These are phyloP conservation scores for Nevesoporus exiguus DNA, from an alignment of 768 basidiomycete genomes.

Conservation along the genomic window DNA sequence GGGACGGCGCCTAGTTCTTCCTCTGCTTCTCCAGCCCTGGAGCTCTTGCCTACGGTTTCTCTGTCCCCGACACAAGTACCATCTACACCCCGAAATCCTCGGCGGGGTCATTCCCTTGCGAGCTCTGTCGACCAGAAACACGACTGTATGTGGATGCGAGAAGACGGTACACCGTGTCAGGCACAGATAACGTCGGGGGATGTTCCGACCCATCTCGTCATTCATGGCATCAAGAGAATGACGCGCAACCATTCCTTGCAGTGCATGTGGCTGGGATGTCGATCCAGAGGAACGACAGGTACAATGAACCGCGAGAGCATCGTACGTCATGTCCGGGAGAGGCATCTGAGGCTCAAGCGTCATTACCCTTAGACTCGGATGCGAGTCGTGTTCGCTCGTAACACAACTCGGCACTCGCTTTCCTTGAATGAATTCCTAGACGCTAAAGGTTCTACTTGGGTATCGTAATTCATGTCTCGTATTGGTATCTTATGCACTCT, in stretches of 20 bases:
- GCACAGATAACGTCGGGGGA: background rate
- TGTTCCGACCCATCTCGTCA: conserved; percentile 9
- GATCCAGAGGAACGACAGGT: background rate
- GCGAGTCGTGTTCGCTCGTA: no score
- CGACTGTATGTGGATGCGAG: conserved; percentile 7
- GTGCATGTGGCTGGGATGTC: conserved; percentile 15
- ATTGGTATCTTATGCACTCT: no score
- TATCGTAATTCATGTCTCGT: no score
- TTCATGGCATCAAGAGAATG: conserved; percentile 2
- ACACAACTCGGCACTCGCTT: no score
- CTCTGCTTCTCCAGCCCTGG: background rate
- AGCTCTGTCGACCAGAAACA: background rate
- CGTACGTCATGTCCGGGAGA: conserved; percentile 13
- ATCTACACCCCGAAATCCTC: background rate
- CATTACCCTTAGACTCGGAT: no score
- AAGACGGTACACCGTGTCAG: conserved; percentile 2
- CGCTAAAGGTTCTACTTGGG: no score
- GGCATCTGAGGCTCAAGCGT: conserved; percentile 13
- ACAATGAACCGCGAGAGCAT: conserved; percentile 17
- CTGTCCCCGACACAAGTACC: no score
- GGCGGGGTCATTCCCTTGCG: background rate
- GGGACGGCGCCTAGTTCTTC: background rate
- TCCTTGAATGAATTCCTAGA: no score
- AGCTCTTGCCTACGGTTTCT: background rate
- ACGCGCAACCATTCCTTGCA: fast-evolving